phyloP scores from a whole-genome alignment of 2,329 filamentous ascomycete species.

The Ophiostoma pallidulum region DNA sequence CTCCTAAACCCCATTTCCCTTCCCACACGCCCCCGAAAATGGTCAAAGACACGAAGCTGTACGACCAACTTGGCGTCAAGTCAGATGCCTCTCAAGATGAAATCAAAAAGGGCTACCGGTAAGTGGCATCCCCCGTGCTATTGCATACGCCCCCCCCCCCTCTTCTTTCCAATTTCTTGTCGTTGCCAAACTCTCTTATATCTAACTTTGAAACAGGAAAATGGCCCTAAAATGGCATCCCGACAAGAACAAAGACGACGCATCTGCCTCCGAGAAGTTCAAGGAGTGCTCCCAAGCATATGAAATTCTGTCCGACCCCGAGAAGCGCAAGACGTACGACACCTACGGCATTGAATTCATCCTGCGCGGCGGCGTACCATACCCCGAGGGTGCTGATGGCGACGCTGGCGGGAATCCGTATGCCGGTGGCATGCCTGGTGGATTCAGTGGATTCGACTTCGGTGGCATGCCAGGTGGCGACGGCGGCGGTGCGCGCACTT shows the following conservation, averaged over 20 bases:
- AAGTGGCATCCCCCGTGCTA: conserved; percentile 27
- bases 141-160: neutral
- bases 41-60: conserved; percentile 47
- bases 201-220: conserved; percentile 47
- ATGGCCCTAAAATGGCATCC: conserved; percentile 86
- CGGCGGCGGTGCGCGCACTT: conserved; percentile 43
- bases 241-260: conserved; percentile 95
- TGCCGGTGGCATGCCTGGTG: conserved; percentile 43
- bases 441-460: conserved; percentile 21
- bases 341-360: conserved; percentile 91
- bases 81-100: conserved; percentile 80
- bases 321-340: conserved; percentile 94
- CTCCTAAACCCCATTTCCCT: neutral
- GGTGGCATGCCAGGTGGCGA: conserved; percentile 44
- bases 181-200: too few relatives aligned
- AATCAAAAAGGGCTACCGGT: conserved; percentile 94
- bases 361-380: conserved; percentile 63
- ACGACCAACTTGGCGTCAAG: conserved; percentile 74
- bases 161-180: neutral
- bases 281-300: conserved; percentile 97
- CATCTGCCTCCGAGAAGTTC: conserved; percentile 81
- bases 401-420: conserved; percentile 43
- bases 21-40: conserved; percentile 21
- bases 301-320: conserved; percentile 93
- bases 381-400: conserved; percentile 24